Evolutionary conservation across 768 basidiomycete genomes (phyloP).

Genomic region (Lactifluus subvellereus): DNA sequence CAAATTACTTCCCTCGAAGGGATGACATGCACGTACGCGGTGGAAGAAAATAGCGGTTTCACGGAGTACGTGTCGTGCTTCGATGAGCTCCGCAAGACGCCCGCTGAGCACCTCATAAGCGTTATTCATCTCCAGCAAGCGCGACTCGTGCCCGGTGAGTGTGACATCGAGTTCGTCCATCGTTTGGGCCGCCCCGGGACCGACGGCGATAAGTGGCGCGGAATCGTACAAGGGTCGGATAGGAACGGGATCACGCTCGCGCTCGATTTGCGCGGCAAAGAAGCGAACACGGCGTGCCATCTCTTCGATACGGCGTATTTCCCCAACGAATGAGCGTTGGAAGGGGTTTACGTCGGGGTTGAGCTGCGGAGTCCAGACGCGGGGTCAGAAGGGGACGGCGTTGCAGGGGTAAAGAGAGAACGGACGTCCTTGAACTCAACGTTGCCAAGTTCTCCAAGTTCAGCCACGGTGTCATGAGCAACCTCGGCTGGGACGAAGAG

Average conservation of each 20-base stretch:
- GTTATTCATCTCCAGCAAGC: slow-evolving; percentile 85
- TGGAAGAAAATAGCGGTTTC: slow-evolving; percentile 98
- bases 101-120: slow-evolving; percentile 87
- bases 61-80: slow-evolving; percentile 88
- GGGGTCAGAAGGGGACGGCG: not conserved
- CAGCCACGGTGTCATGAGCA: slow-evolving; percentile 92
- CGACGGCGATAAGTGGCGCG: slow-evolving; percentile 79
- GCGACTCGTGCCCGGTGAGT: slow-evolving; percentile 78
- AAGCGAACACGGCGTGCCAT: slow-evolving; percentile 93
- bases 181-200: slow-evolving; percentile 87
- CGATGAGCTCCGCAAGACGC: slow-evolving; percentile 78
- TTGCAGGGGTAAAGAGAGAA: slow-evolving; percentile 8
- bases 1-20: not conserved
- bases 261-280: slow-evolving; percentile 79
- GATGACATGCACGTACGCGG: slow-evolving; percentile 42
- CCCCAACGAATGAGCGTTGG: slow-evolving; percentile 96
- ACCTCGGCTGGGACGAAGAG: slow-evolving; percentile 96
- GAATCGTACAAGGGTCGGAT: slow-evolving; percentile 84
- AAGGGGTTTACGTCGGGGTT: slow-evolving; percentile 95
- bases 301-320: slow-evolving; percentile 92
- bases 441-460: slow-evolving; percentile 91
- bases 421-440: slow-evolving; percentile 97
- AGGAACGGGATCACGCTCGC: slow-evolving; percentile 76
- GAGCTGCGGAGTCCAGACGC: slow-evolving; percentile 45
- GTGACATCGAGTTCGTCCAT: slow-evolving; percentile 90